Evolutionary conservation across 2,329 filamentous ascomycete species (phyloP).

Genomic region (Calcarisporium arbuscula): DNA sequence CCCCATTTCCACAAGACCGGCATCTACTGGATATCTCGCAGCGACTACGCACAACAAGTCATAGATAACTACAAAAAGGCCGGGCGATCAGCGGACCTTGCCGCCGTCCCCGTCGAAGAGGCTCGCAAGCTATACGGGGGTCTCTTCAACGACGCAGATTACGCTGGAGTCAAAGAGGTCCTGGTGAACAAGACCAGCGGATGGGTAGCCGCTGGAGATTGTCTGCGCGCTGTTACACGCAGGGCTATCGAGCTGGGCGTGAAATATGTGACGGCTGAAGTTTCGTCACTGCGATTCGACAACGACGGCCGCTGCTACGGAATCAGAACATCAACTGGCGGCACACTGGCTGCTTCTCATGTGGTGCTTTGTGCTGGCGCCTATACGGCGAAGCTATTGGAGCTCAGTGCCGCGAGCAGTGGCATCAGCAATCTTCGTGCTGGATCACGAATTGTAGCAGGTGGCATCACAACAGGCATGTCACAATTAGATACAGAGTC

Average conservation of each 20-base stretch:
- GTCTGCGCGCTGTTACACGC: constrained; percentile 47
- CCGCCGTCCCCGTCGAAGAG: constrained; percentile 38
- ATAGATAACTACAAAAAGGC: constrained; percentile 45
- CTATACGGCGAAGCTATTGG: constrained; percentile 50
- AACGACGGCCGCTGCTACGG: constrained; percentile 38
- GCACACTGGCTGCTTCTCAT: constrained; percentile 39
- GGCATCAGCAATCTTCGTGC: constrained; percentile 42
- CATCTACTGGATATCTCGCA: constrained; percentile 49
- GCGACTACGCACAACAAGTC: constrained; percentile 44
- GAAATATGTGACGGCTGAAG: constrained; percentile 49
- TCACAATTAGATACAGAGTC: constrained; percentile 43
- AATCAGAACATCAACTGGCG: constrained; percentile 39
- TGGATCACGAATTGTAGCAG: constrained; percentile 49
- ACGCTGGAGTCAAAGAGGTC: constrained; percentile 51
- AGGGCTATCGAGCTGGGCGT: constrained; percentile 49
- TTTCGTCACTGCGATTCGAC: constrained; percentile 41
- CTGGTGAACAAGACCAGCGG: constrained; percentile 56
- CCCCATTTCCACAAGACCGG: constrained; percentile 54
- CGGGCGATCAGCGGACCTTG: constrained; percentile 31
- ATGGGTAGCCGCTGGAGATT: constrained; percentile 57
- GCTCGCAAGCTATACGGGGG: constrained; percentile 48
- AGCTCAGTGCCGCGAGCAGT: constrained; percentile 41
- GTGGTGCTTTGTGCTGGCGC: constrained; percentile 51
- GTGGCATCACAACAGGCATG: constrained; percentile 53
- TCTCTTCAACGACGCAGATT: constrained; percentile 54